phyloP scores from a whole-genome alignment of 805 yeast genomes.

The Candida stauntonica region DNA sequence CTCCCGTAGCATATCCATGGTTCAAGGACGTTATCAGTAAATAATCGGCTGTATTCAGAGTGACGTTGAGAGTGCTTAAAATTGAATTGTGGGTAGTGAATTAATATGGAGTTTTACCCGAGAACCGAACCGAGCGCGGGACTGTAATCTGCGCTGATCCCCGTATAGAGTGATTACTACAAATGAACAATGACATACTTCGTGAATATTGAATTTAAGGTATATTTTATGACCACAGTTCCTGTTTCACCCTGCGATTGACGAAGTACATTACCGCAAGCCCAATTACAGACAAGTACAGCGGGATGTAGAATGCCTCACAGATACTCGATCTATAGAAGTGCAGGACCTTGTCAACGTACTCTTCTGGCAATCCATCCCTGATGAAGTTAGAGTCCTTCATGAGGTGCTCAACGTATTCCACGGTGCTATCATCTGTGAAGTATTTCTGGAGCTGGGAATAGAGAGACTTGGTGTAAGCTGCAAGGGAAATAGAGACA shows the following conservation, averaged over 20 bases:
- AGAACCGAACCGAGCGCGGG: background rate
- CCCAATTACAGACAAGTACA: conserved; percentile 12
- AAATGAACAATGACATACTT: too few relatives aligned
- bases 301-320: conserved; percentile 17
- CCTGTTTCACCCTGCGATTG: conserved; percentile 9
- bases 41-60: too few relatives aligned
- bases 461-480: conserved; percentile 30
- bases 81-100: too few relatives aligned
- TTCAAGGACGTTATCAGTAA: too few relatives aligned
- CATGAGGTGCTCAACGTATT: conserved; percentile 11
- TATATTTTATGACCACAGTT: background rate
- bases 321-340: conserved; percentile 16
- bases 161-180: too few relatives aligned
- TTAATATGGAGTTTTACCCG: too few relatives aligned
- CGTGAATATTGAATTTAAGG: too few relatives aligned
- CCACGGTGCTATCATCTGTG: background rate
- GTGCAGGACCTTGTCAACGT: conserved; percentile 9
- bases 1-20: conserved; percentile 2
- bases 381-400: conserved; percentile 17
- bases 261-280: conserved; percentile 15
- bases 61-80: too few relatives aligned
- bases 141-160: too few relatives aligned
- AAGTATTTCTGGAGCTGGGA: conserved; percentile 29
- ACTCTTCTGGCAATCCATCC: conserved; percentile 14
- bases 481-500: conserved; percentile 35